Conservation (phyloP, 1,284 basidiomycete species). For the Jaminaea rosea region DNA sequence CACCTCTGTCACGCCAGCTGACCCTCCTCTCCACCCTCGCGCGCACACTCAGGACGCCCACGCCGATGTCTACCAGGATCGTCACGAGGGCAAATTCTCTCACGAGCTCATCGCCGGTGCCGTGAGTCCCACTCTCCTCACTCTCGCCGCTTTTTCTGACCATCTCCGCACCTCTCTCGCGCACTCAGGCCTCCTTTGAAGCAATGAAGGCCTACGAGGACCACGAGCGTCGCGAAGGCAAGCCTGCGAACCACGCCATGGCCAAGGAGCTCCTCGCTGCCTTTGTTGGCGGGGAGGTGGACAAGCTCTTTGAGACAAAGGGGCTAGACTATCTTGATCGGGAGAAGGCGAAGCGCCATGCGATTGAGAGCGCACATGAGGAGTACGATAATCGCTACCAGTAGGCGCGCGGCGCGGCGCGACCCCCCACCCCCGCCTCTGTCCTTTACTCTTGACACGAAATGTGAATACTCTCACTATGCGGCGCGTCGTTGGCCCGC, state of each 20-base stretch:
- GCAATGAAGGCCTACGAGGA: constrained; percentile 57
- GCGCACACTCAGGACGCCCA: neutral
- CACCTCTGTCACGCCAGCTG: neutral
- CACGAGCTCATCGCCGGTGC: constrained; percentile 60
- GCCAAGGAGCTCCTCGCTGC: constrained; percentile 51
- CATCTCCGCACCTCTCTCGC: constrained; percentile 1
- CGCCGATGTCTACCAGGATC: neutral
- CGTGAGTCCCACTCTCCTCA: neutral
- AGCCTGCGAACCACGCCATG: constrained; percentile 31
- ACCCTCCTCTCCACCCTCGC: neutral
- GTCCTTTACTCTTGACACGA: too few species aligned
- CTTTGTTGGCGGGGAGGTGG: constrained; percentile 50
- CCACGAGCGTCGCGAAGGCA: constrained; percentile 48
- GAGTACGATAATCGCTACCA: constrained; percentile 30
- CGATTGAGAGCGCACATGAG: constrained; percentile 29
- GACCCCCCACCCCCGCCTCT: too few species aligned
- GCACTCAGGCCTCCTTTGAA: constrained; percentile 31
- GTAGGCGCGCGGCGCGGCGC: too few species aligned
- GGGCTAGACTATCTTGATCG: constrained; percentile 34
- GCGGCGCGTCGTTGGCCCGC: too few species aligned
- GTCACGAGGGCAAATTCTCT: constrained; percentile 47
- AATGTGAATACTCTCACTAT: too few species aligned
- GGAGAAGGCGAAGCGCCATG: constrained; percentile 52
- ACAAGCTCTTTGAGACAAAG: constrained; percentile 41
- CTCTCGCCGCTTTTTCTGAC: too few species aligned